phyloP scores from a whole-genome alignment of 1,284 basidiomycete genomes.

The Ceratobasidium sp. region DNA sequence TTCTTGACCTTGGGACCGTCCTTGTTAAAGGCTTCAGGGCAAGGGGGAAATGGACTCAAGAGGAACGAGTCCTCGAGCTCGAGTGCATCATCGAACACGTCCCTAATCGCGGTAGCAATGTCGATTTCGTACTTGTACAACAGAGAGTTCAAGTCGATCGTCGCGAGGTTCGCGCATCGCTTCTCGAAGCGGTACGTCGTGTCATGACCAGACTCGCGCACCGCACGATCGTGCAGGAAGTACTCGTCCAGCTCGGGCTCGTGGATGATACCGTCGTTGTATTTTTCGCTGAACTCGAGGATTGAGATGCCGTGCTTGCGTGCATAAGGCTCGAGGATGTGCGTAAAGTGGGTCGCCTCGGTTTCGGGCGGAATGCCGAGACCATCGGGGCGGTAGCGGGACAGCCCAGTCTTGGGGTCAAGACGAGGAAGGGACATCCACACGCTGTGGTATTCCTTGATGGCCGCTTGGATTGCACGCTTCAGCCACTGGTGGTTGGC shows the following conservation, averaged over 20 bases:
- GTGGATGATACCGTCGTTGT: conserved; percentile 84
- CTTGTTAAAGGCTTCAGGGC: conserved; percentile 71
- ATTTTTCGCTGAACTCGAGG: conserved; percentile 96
- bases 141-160: conserved; percentile 92
- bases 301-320: conserved; percentile 94
- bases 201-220: conserved; percentile 95
- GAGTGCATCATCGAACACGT: conserved; percentile 92
- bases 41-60: conserved; percentile 90
- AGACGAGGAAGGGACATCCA: conserved; percentile 96
- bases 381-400: conserved; percentile 94
- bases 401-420: conserved; percentile 92
- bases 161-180: conserved; percentile 90
- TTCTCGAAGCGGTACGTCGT: conserved; percentile 98
- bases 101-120: conserved; percentile 92
- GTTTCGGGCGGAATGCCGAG: conserved; percentile 97
- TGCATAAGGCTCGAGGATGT: conserved; percentile 95
- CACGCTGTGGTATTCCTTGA: conserved; percentile 98
- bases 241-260: conserved; percentile 96
- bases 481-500: conserved; percentile 93
- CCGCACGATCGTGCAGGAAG: conserved; percentile 95
- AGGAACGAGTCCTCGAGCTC: conserved; percentile 93
- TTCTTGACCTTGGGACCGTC: conserved; percentile 60
- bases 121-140: conserved; percentile 93
- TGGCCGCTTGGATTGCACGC: conserved; percentile 93
- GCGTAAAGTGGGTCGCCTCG: conserved; percentile 97